Base-by-base conservation (phyloP, 352 stramenopile species). In the Thalassiosira livingstoniorum region DNA sequence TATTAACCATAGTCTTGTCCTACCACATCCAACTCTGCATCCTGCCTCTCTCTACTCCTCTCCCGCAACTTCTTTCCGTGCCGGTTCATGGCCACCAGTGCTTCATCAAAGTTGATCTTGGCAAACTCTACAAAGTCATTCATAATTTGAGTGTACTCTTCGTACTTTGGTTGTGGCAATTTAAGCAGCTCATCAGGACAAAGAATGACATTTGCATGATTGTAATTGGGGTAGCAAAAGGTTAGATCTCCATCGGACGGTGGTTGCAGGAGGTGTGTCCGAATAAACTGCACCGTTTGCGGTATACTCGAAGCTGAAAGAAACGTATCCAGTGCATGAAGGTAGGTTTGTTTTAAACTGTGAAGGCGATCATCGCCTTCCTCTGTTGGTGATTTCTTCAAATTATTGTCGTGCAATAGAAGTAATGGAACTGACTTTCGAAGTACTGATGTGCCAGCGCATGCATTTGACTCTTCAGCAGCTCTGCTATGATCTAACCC, bases 141-240 rank as follows among this genome's bases (percentile, higher is more conserved):
- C 27, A 81, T 21, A 15, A 18, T 39, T 39, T 72, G 31, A 31
- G 21, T 5, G 71, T 54, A 55, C 25, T 63, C 35, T 34, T 34
- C 4, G 37, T 34, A 34, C 27, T 35, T 31, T 42, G 35, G 0
- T 45, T 60, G 10, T 25, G 35, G 37, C 7, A 61, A 15, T 11
- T 5, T 29, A 21, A 69, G 35, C 11, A 81, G 32, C 4, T 60
- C 37, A 51, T 73, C 61, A 13, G 58, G 31, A 31, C 73, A 81
- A 34, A 18, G 2, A 11, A 75, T 68, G 4, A 51, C 37, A 67
- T 81, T n/a, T n/a, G 61, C 11, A 21, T 35, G 11, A 18, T 23
- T 58, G 39, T 67, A 74, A 0, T 42, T 55, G 45, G 73, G 73
- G 47, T 64, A 81, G 29, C 65, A 67, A 69, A 75, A 81, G 13